These are phyloP conservation scores for Aureobasidium pullulans DNA, from an alignment of 2,329 filamentous ascomycete genomes.

Conservation along the genomic window DNA sequence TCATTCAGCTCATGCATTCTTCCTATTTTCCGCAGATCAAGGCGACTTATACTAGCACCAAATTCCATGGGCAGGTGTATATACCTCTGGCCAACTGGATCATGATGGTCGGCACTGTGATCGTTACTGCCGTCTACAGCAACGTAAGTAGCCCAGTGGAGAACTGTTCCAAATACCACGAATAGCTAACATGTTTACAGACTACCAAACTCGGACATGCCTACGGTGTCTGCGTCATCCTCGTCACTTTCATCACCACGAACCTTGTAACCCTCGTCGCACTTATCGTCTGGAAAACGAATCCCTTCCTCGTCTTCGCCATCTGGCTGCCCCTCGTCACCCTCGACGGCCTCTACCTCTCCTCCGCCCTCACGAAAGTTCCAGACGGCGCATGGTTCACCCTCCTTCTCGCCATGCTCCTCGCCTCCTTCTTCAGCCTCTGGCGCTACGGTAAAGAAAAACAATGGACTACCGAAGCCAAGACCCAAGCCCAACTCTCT, in stretches of 20 bases:
- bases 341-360: slow-evolving; percentile 63
- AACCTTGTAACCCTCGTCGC: slow-evolving; percentile 66
- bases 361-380: slow-evolving; percentile 63
- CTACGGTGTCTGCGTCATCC: slow-evolving; percentile 72
- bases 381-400: slow-evolving; percentile 76
- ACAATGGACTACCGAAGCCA: slow-evolving; percentile 64
- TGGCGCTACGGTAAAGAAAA: slow-evolving; percentile 75
- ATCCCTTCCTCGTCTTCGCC: slow-evolving; percentile 51
- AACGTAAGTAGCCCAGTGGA: slow-evolving; percentile 41
- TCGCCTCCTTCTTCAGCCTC: slow-evolving; percentile 60
- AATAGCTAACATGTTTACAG: slow-evolving; percentile 28
- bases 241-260: slow-evolving; percentile 72
- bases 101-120: slow-evolving; percentile 66
- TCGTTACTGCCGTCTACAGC: slow-evolving; percentile 67
- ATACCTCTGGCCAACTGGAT: slow-evolving; percentile 71
- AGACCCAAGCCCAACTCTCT: slow-evolving; percentile 50
- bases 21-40: slow-evolving; percentile 71
- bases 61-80: slow-evolving; percentile 68
- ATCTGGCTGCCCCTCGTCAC: slow-evolving; percentile 58
- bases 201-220: slow-evolving; percentile 65
- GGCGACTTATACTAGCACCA: slow-evolving; percentile 61
- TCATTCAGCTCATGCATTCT: slow-evolving; percentile 66
- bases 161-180: slow-evolving; percentile 8
- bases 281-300: slow-evolving; percentile 63
- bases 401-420: slow-evolving; percentile 53